Evolutionary conservation across 345 rosid genomes (phyloP).

Genomic region (Mangifera indica): DNA sequence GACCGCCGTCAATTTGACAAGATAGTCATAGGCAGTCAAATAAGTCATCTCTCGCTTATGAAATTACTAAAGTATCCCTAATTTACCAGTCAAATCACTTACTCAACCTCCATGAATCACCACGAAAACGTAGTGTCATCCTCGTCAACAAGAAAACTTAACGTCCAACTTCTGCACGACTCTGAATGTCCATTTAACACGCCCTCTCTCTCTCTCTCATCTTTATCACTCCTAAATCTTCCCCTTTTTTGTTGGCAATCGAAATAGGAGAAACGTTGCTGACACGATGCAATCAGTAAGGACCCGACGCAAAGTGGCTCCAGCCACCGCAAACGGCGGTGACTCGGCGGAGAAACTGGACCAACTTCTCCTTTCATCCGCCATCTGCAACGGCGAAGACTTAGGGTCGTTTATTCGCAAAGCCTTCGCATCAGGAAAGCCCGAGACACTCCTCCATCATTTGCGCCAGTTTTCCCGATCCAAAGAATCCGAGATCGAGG

Average conservation of each 20-base stretch:
- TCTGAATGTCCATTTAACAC: constrained; percentile 23
- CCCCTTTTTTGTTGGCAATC: constrained; percentile 10
- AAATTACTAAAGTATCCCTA: constrained; percentile 9
- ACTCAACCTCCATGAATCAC: not conserved
- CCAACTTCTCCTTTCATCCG: constrained; percentile 78
- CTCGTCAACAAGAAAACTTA: constrained; percentile 30
- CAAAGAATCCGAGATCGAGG: constrained; percentile 95
- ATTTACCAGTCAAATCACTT: not conserved
- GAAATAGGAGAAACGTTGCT: constrained; percentile 10
- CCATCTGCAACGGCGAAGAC: constrained; percentile 93
- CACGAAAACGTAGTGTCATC: constrained; percentile 23
- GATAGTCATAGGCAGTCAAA: not conserved
- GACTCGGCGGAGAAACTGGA: constrained; percentile 85
- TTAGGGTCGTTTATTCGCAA: constrained; percentile 87
- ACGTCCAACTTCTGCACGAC: not conserved
- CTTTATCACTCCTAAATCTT: constrained; percentile 7
- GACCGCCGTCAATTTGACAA: not conserved
- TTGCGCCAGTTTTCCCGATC: constrained; percentile 86
- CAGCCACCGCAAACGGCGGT: constrained; percentile 46
- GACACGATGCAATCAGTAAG: constrained; percentile 59
- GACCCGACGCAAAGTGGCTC: constrained; percentile 72
- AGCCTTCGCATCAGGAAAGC: constrained; percentile 75
- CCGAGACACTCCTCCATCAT: constrained; percentile 80
- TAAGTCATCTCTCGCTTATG: not conserved
- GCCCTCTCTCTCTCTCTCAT: not conserved